Percentiles rank a stretch among this genome's conserved stretches.
Conservation (phyloP, 2,329 filamentous ascomycete genomes). For the Sporothrix brasiliensis region DNA sequence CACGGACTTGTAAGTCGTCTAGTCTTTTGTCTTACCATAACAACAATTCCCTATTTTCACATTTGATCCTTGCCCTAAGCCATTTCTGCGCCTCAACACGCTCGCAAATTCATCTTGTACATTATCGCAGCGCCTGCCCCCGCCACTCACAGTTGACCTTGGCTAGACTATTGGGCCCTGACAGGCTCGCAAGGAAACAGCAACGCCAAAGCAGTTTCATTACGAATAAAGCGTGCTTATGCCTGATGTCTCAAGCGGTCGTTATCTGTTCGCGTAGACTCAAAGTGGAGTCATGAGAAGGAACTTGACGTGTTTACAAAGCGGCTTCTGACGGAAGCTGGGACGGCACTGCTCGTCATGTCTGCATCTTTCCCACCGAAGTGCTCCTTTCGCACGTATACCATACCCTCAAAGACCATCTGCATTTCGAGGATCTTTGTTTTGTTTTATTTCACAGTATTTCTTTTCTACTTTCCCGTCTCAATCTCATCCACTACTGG, state of each 20-base stretch:
- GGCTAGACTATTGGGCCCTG: neutral
- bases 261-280: slow-evolving; percentile 17
- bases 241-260: neutral
- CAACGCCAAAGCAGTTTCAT: neutral
- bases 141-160: neutral
- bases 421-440: neutral
- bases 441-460: neutral
- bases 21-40: neutral
- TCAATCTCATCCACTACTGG: neutral
- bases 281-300: neutral
- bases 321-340: neutral
- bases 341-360: neutral
- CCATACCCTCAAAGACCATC: neutral
- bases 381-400: neutral
- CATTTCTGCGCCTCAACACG: neutral
- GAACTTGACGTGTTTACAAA: neutral
- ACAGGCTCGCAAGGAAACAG: neutral
- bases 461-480: neutral
- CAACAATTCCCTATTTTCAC: neutral
- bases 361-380: neutral
- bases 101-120: neutral
- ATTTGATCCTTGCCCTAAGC: neutral
- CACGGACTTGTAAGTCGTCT: neutral
- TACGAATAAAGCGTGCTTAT: neutral
- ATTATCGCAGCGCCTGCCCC: slow-evolving; percentile 3